Evolutionary conservation across 768 basidiomycete species (phyloP).

Genomic region (Rhodotorula kratochvilovae): DNA sequence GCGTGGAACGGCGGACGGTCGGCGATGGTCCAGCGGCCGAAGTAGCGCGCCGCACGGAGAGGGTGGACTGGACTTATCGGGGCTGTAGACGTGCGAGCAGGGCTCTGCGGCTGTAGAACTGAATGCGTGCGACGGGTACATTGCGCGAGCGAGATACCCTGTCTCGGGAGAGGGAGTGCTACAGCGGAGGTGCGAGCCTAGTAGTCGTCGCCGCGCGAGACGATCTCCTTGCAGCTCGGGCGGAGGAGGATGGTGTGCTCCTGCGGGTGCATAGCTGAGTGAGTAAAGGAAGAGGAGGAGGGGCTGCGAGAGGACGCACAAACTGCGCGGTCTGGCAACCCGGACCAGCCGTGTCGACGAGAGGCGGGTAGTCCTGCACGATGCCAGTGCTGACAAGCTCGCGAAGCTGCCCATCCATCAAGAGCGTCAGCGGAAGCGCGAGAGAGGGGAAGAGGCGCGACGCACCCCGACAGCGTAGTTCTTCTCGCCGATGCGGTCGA

Average conservation of each 20-base stretch:
- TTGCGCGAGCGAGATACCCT: no score
- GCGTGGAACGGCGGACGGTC: conserved; percentile 14
- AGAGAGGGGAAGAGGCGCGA: conserved; percentile 40
- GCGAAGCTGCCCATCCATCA: conserved; percentile 61
- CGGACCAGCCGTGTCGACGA: conserved; percentile 56
- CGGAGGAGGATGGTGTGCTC: conserved; percentile 54
- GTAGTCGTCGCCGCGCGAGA: conserved; percentile 52
- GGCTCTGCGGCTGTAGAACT: no score
- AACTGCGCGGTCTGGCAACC: conserved; percentile 87
- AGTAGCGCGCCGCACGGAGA: background rate
- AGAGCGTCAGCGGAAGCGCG: background rate
- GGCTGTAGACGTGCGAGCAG: no score
- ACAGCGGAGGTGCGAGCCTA: conserved; percentile 26
- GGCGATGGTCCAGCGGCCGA: background rate
- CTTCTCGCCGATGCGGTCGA: conserved; percentile 86
- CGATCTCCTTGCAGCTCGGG: conserved; percentile 54
- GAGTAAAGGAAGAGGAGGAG: background rate
- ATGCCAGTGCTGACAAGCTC: conserved; percentile 81
- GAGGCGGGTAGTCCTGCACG: conserved; percentile 86
- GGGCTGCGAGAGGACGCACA: conserved; percentile 38
- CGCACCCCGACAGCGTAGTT: conserved; percentile 83
- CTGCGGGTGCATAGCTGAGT: conserved; percentile 24
- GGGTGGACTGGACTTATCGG: no score
- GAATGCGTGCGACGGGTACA: background rate
- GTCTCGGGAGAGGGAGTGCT: background rate